A percentile compares a stretch with the other conserved stretches of the same genome.
Evolutionary conservation across 306 rosid species (phyloP).

Genomic region (Urtica urens): DNA sequence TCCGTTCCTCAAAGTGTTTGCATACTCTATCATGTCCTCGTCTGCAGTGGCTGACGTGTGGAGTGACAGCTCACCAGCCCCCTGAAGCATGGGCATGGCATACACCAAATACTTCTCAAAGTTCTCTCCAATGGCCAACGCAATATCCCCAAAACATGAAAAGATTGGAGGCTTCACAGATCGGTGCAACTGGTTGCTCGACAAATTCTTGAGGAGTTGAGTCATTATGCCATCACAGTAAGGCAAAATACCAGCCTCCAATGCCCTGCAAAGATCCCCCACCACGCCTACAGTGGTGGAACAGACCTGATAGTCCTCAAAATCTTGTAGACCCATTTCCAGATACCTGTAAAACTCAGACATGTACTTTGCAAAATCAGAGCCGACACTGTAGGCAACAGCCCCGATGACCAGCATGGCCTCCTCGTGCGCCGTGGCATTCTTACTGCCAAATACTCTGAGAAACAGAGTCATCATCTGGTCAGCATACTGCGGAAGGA

Average conservation of each 20-base stretch:
- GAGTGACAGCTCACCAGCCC: slow-evolving; percentile 89
- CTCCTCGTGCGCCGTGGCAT: slow-evolving; percentile 94
- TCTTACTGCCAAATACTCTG: slow-evolving; percentile 80
- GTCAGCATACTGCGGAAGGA: slow-evolving; percentile 75
- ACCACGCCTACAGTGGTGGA: slow-evolving; percentile 93
- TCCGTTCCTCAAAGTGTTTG: slow-evolving; percentile 87
- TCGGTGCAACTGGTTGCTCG: slow-evolving; percentile 85
- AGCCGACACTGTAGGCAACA: slow-evolving; percentile 68
- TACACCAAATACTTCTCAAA: slow-evolving; percentile 86
- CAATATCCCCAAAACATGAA: slow-evolving; percentile 94
- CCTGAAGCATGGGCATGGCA: slow-evolving; percentile 97
- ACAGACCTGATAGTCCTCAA: slow-evolving; percentile 95
- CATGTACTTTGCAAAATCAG: slow-evolving; percentile 83
- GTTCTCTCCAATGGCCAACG: slow-evolving; percentile 86
- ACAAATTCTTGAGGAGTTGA: slow-evolving; percentile 80
- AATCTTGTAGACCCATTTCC: slow-evolving; percentile 93
- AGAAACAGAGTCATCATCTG: slow-evolving; percentile 79
- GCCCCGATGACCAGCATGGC: slow-evolving; percentile 99
- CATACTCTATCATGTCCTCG: slow-evolving; percentile 84
- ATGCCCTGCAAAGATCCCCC: slow-evolving; percentile 84
- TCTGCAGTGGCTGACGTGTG: slow-evolving; percentile 54
- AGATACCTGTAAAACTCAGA: slow-evolving; percentile 62
- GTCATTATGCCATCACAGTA: slow-evolving; percentile 95
- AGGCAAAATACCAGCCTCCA: slow-evolving; percentile 75
- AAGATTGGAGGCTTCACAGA: slow-evolving; percentile 94